Percentiles rank a stretch among this genome's conserved stretches.
These are phyloP conservation scores for Arthrobotrys sphaeroides DNA, from an alignment of 2,329 filamentous ascomycete genomes.

Conservation along the genomic window DNA sequence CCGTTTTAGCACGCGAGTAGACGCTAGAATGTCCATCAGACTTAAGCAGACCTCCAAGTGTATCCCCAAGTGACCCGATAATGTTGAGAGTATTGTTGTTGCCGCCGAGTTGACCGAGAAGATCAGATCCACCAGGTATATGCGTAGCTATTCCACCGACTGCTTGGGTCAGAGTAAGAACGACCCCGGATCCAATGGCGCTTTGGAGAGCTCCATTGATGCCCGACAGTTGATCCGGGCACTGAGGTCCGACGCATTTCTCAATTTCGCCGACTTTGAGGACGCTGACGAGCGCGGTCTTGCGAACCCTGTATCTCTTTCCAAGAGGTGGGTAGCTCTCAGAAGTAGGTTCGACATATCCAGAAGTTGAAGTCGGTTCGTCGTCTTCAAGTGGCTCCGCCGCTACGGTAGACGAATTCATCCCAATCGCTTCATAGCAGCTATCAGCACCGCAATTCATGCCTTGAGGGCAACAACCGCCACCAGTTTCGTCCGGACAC, in stretches of 20 bases:
- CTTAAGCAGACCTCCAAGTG: neutral
- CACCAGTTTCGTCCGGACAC: slow-evolving; percentile 21
- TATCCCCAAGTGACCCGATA: neutral
- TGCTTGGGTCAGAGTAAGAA: slow-evolving; percentile 33
- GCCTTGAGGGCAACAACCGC: slow-evolving; percentile 37
- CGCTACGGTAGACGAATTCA: neutral
- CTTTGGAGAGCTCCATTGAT: slow-evolving; percentile 1
- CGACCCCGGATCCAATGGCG: neutral
- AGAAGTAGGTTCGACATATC: too few species aligned
- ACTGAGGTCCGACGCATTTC: slow-evolving; percentile 1
- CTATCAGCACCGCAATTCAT: neutral
- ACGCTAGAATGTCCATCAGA: slow-evolving; percentile 25
- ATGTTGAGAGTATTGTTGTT: slow-evolving; percentile 8
- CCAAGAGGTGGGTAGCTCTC: too few species aligned
- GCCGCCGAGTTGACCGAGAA: neutral
- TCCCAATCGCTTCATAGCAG: neutral
- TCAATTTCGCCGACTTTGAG: slow-evolving; percentile 18
- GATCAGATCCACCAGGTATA: neutral
- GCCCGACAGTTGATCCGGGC: neutral
- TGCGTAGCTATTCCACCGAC: slow-evolving; percentile 6
- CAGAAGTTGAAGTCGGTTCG: neutral
- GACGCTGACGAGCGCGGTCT: neutral
- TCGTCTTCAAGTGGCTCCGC: neutral
- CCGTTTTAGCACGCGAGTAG: neutral
- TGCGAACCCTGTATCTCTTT: neutral